Evolutionary conservation across 2,329 filamentous ascomycete species (phyloP).

Genomic region (Capronia coronata): DNA sequence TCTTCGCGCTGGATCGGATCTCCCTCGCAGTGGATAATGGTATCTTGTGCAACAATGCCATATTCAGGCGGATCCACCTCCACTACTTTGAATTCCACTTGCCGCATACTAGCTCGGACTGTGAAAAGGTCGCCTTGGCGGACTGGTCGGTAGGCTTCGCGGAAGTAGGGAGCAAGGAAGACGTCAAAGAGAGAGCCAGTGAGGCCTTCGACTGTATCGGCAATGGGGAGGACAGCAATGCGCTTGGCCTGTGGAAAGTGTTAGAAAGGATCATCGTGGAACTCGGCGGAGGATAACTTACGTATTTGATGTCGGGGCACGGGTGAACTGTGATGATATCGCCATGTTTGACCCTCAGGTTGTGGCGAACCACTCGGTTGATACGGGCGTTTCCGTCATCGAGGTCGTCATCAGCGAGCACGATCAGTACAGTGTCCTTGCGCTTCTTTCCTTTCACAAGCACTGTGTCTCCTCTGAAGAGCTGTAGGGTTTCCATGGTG

Average conservation of each 20-base stretch:
- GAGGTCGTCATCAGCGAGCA: conserved; percentile 93
- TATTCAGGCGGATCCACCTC: conserved; percentile 98
- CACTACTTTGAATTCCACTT: conserved; percentile 99
- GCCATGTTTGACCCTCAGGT: conserved; percentile 95
- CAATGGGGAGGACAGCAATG: conserved; percentile 95
- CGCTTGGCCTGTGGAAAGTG: conserved; percentile 70
- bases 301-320: conserved; percentile 99
- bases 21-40: conserved; percentile 97
- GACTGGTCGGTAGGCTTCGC: conserved; percentile 94
- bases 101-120: conserved; percentile 94
- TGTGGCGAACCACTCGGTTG: conserved; percentile 97
- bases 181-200: conserved; percentile 98
- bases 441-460: conserved; percentile 99
- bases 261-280: conserved; percentile 1
- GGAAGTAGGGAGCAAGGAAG: conserved; percentile 98
- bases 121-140: conserved; percentile 97
- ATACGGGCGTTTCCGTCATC: conserved; percentile 96
- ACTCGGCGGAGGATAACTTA: conserved; percentile 47
- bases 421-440: conserved; percentile 97
- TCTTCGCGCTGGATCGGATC: conserved; percentile 96
- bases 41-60: conserved; percentile 97
- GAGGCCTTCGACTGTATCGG: conserved; percentile 94
- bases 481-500: conserved; percentile 96
- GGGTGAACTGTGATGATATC: conserved; percentile 96
- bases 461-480: conserved; percentile 98